Evolutionary conservation across 2,329 filamentous ascomycete genomes (phyloP), one percentile per base, ranked within the genome.

Genomic region (Didymellaceae sp.): DNA sequence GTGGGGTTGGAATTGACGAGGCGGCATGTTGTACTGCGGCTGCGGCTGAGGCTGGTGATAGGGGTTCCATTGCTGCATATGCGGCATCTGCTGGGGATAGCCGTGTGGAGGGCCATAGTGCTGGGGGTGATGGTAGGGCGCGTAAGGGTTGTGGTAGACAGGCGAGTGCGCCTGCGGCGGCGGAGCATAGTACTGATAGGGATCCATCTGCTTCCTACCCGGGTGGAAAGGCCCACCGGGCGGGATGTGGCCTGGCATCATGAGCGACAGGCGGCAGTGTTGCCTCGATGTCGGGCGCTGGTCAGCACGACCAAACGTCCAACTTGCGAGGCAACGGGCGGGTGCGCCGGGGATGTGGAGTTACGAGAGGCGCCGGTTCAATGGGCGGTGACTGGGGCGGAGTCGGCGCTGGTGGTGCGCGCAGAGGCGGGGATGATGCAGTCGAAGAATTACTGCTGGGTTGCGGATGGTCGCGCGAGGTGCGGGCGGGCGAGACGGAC

Each of bases 161-260:
- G 74, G 67, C 61, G 72, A 70, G 57, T 73, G 66, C 38, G 68
- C 57, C 61, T 74, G 66, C 25, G 70, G 68, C 14, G 68, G 62
- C 43, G 68, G 58, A 25, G 66, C 59, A 50, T 75, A 67, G 51
- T 71, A 70, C 38, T 62, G 62, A 35, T 54, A 53, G 26, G 49
- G 43, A 14, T 76, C 73, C 44, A 62, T 63, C 57, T 76, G 75
- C 59, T 76, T 71, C 50, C 75, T 68, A 40, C 68, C 70, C 52
- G 70, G 70, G 58, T 76, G 70, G 54, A 70, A 66, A 30, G 70
- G 72, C 48, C 67, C 69, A 52, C 71, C 59, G 54, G 73, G 70
- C 45, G 70, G 73, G 34, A 73, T 62, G 47, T 75, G 70, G 82
- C 87, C 87, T 84, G 73, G 72, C 87, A 90, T 90, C 86, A 82